Conservation (phyloP, 2,329 filamentous ascomycete genomes). For the Alternaria hordeiaustralica region DNA sequence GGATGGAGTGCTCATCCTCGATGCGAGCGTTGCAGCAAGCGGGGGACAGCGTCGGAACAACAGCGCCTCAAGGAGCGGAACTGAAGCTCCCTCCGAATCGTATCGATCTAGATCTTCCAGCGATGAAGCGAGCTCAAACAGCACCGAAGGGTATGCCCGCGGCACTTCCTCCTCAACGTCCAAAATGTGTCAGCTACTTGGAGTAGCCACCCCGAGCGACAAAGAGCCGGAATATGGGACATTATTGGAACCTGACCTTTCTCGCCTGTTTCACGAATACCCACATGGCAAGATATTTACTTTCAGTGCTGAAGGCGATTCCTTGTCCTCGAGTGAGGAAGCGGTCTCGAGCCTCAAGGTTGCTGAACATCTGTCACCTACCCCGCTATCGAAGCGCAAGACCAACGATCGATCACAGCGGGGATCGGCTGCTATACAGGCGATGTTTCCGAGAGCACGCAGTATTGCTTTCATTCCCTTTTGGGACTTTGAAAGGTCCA, state of each 20-base stretch:
- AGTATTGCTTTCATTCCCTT: conserved; percentile 49
- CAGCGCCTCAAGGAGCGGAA: conserved; percentile 4
- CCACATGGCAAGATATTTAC: conserved; percentile 38
- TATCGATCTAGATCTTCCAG: conserved; percentile 23
- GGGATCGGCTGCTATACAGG: conserved; percentile 56
- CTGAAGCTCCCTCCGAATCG: conserved; percentile 12
- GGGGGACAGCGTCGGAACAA: conserved; percentile 18
- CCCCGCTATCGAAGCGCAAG: conserved; percentile 4
- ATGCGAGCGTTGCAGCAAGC: conserved; percentile 39
- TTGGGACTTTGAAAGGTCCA: conserved; percentile 47
- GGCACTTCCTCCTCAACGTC: conserved; percentile 4
- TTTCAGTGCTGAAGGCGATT: conserved; percentile 19
- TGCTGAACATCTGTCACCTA: neutral
- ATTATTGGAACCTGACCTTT: conserved; percentile 29
- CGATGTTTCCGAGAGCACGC: conserved; percentile 53
- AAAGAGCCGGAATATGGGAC: conserved; percentile 6
- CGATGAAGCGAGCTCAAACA: conserved; percentile 17
- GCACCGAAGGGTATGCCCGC: neutral
- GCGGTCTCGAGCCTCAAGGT: conserved; percentile 4
- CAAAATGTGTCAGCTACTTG: conserved; percentile 36
- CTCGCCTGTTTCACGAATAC: conserved; percentile 29
- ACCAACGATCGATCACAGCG: conserved; percentile 28
- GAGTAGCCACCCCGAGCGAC: conserved; percentile 19
- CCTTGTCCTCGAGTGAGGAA: conserved; percentile 30
- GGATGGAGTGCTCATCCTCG: conserved; percentile 45